Evolutionary conservation across 2,329 filamentous ascomycete genomes (phyloP).

Genomic region (Chaetomiaceae sp.): DNA sequence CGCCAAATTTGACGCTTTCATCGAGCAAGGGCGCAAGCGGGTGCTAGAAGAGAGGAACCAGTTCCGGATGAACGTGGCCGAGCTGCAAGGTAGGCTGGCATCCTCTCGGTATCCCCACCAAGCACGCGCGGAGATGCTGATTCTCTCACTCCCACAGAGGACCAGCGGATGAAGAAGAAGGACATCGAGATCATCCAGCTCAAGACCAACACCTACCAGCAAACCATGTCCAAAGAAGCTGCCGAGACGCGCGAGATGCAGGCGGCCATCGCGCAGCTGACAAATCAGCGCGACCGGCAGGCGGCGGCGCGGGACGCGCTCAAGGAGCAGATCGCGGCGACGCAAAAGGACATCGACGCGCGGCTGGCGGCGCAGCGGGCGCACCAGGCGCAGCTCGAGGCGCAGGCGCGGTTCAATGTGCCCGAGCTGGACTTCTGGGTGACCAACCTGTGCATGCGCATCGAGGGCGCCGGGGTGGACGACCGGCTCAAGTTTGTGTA

Average conservation of each 20-base stretch:
- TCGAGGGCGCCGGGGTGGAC: conserved; percentile 80
- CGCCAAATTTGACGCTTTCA: conserved; percentile 84
- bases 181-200: conserved; percentile 78
- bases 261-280: conserved; percentile 53
- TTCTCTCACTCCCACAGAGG: conserved; percentile 62
- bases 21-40: conserved; percentile 82
- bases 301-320: conserved; percentile 52
- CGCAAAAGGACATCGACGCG: conserved; percentile 65
- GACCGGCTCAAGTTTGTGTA: conserved; percentile 89
- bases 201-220: conserved; percentile 65
- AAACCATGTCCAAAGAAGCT: conserved; percentile 70
- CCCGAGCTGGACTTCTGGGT: conserved; percentile 97
- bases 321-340: conserved; percentile 58
- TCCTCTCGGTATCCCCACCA: too few relatives aligned
- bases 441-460: conserved; percentile 77
- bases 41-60: conserved; percentile 91
- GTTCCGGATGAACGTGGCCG: conserved; percentile 84
- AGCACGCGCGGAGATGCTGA: not conserved
- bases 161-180: conserved; percentile 82
- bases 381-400: conserved; percentile 69
- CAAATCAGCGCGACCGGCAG: conserved; percentile 57
- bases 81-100: conserved; percentile 90
- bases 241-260: conserved; percentile 75
- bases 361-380: conserved; percentile 66
- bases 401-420: conserved; percentile 81